Conservation (phyloP, 306 rosid genomes). For the Cucurbita moschata region DNA sequence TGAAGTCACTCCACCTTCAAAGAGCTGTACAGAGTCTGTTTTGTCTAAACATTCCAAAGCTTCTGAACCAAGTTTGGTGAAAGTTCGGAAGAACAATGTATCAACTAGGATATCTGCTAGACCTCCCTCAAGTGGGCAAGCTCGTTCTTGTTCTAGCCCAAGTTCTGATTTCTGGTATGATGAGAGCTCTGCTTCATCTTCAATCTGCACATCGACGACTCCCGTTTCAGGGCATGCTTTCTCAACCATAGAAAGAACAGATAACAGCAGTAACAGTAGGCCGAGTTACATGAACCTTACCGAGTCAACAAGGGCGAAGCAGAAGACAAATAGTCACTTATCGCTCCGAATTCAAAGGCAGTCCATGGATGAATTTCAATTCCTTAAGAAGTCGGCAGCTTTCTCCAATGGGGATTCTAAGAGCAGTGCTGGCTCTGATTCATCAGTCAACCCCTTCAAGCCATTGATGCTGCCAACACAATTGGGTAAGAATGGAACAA, state of each 20-base stretch:
- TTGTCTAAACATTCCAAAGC: conserved; percentile 28
- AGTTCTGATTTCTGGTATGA: conserved; percentile 75
- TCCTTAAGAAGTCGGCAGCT: conserved; percentile 43
- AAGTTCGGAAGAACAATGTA: conserved; percentile 69
- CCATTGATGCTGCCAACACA: conserved; percentile 40
- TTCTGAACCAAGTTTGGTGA: conserved; percentile 34
- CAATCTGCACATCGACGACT: conserved; percentile 72
- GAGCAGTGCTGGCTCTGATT: conserved; percentile 64
- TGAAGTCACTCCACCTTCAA: conserved; percentile 53
- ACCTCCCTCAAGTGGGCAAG: conserved; percentile 53
- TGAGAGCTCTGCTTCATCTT: conserved; percentile 87
- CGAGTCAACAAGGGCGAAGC: conserved; percentile 74
- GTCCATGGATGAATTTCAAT: conserved; percentile 90
- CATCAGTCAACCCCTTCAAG: conserved; percentile 44
- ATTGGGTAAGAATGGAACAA: conserved; percentile 35
- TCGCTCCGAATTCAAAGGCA: conserved; percentile 67
- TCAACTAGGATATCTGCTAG: conserved; percentile 73
- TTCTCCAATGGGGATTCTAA: conserved; percentile 63
- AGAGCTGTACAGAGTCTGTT: conserved; percentile 30
- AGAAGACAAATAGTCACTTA: conserved; percentile 16
- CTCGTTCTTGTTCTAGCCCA: conserved; percentile 82
- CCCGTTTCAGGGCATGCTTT: conserved; percentile 61
- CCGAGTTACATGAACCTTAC: conserved; percentile 88
- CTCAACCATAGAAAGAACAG: conserved; percentile 56
- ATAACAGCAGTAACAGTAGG: conserved; percentile 30